phyloP scores from a whole-genome alignment of 176 grass and related monocot species.

The Puccinellia tenuiflora region DNA sequence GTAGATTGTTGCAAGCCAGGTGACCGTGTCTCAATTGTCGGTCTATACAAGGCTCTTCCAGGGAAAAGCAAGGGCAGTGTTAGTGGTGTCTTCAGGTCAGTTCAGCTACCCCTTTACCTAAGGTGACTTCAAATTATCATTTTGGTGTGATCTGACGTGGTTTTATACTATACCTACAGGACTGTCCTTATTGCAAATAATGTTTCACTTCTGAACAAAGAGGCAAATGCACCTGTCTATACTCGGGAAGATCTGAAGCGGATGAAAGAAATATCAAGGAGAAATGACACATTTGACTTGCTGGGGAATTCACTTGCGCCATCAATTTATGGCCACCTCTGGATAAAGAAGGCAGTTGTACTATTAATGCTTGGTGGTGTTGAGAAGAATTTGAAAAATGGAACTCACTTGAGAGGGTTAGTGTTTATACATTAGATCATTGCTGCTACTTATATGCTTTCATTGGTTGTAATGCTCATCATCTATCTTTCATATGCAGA shows the following conservation, averaged over 20 bases:
- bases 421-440: slow-evolving; percentile 6
- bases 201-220: slow-evolving; percentile 94
- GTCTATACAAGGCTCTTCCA: slow-evolving; percentile 91
- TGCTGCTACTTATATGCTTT: background rate
- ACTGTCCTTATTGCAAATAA: slow-evolving; percentile 94
- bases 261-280: slow-evolving; percentile 88
- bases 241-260: slow-evolving; percentile 70
- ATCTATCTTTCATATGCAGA: slow-evolving; percentile 37
- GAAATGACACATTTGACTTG: slow-evolving; percentile 79
- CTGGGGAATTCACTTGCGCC: slow-evolving; percentile 95
- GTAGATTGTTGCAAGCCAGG: slow-evolving; percentile 99
- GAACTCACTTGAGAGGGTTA: slow-evolving; percentile 99
- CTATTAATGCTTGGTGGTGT: slow-evolving; percentile 96
- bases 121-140: background rate
- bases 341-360: slow-evolving; percentile 95
- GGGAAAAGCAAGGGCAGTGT: slow-evolving; percentile 99
- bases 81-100: slow-evolving; percentile 94
- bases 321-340: slow-evolving; percentile 88
- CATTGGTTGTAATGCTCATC: background rate
- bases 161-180: slow-evolving; percentile 40
- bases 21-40: slow-evolving; percentile 93
- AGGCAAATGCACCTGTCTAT: slow-evolving; percentile 89
- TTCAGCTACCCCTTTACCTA: background rate
- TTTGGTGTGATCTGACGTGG: slow-evolving; percentile 8
- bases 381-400: slow-evolving; percentile 97